Percentiles rank a stretch among this genome's conserved stretches.
Conservation (phyloP, 2,329 filamentous ascomycete genomes). For the Ophiostoma ips region DNA sequence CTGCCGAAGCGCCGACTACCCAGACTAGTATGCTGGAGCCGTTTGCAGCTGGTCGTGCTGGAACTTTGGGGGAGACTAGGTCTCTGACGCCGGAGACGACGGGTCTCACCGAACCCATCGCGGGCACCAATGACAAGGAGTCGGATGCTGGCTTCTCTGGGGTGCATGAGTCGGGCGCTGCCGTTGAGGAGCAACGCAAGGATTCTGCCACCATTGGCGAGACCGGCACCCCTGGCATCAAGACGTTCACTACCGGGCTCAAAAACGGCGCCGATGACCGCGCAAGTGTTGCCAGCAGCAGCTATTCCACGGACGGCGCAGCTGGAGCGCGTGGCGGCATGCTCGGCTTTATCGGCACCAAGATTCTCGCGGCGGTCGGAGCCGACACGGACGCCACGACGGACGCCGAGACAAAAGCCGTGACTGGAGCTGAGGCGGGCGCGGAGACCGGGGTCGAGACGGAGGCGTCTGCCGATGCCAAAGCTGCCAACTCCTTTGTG, state of each 20-base stretch:
- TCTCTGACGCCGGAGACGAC: too few species aligned
- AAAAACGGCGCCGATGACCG: neutral
- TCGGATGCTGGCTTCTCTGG: too few species aligned
- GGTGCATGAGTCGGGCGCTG: neutral
- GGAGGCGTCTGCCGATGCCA: neutral
- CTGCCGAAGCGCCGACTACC: neutral
- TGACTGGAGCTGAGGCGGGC: too few species aligned
- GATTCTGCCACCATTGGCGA: neutral
- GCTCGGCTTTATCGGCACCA: constrained; percentile 3
- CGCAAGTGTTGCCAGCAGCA: constrained; percentile 11
- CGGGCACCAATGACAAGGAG: too few species aligned
- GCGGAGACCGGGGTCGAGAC: neutral
- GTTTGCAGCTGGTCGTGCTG: neutral
- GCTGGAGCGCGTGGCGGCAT: constrained; percentile 1
- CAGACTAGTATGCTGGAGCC: neutral
- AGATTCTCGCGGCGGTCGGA: constrained; percentile 5
- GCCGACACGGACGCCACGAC: too few species aligned
- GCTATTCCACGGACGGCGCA: constrained; percentile 8
- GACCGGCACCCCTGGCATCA: neutral
- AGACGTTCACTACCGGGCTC: neutral
- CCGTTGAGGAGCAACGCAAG: neutral
- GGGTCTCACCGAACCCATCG: too few species aligned
- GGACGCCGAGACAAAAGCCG: too few species aligned
- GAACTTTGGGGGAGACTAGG: too few species aligned
- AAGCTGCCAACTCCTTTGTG: neutral